These are phyloP conservation scores for Kondoa malvinella DNA, from an alignment of 768 basidiomycete species.

Conservation along the genomic window DNA sequence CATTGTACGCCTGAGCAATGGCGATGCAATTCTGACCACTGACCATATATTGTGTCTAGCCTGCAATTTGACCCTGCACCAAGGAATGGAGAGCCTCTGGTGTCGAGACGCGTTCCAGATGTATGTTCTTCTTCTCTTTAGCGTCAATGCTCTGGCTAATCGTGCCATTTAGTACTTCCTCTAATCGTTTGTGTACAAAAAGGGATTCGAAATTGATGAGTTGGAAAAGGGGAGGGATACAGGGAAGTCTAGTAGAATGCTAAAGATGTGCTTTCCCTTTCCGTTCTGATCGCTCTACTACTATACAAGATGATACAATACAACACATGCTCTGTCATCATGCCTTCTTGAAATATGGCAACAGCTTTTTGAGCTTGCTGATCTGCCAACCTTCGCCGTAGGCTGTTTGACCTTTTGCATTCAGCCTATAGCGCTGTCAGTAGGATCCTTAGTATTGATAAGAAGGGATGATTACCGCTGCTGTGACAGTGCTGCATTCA, in stretches of 20 bases:
- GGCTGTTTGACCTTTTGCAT: neutral
- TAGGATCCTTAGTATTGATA: neutral
- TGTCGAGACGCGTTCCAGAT: conserved; percentile 41
- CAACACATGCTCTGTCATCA: neutral
- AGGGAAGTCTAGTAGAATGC: too few species aligned
- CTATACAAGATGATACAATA: neutral
- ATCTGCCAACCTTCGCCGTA: neutral
- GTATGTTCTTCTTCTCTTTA: conserved; percentile 10
- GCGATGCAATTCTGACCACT: conserved; percentile 34
- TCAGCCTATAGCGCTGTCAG: neutral
- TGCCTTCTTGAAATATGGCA: conserved; percentile 5
- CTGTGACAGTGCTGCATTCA: neutral
- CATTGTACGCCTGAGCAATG: conserved; percentile 68
- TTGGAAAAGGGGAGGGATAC: too few species aligned
- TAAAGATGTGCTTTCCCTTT: too few species aligned
- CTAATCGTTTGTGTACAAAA: neutral
- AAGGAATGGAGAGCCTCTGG: conserved; percentile 92
- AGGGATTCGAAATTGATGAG: neutral
- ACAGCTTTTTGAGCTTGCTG: conserved; percentile 3
- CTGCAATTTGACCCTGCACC: conserved; percentile 99
- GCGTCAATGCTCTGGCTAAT: neutral
- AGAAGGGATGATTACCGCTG: neutral
- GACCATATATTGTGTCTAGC: conserved; percentile 38
- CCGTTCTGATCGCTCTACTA: neutral
- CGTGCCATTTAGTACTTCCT: neutral